Conservation (phyloP, 495 filamentous ascomycete genomes). For the Venustampulla echinocandica region DNA sequence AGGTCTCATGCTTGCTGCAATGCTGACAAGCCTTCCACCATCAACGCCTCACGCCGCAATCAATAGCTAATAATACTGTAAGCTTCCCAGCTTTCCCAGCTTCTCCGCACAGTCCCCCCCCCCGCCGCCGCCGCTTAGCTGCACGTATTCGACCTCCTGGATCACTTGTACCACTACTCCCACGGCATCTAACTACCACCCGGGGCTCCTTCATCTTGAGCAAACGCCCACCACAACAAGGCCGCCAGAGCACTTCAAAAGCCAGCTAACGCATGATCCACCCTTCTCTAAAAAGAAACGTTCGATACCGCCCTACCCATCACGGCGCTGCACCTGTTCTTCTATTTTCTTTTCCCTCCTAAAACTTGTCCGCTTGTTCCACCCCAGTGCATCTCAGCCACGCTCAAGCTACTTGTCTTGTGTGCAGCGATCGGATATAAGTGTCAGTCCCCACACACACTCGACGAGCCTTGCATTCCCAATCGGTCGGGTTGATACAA, state of each 20-base stretch:
- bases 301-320: not conserved
- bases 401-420: not conserved
- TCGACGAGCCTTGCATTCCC: not conserved
- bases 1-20: not conserved
- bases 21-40: not conserved
- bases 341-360: constrained; percentile 6
- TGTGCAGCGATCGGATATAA: not conserved
- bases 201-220: not conserved
- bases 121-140: not conserved
- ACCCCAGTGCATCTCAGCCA: constrained; percentile 5
- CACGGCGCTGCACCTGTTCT: constrained; percentile 2
- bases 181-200: not conserved
- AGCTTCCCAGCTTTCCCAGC: not conserved
- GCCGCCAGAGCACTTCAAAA: constrained; percentile 6
- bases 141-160: too few relatives aligned
- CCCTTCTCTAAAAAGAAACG: constrained; percentile 1
- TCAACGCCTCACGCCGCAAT: constrained; percentile 1
- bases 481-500: constrained; percentile 10
- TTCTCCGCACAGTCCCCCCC: not conserved
- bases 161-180: not conserved
- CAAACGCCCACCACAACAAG: not conserved
- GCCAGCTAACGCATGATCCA: not conserved
- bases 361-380: not conserved
- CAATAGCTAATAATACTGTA: not conserved
- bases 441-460: constrained; percentile 4